Evolutionary conservation across 2,329 filamentous ascomycete species (phyloP).

Genomic region (Colletotrichum navitas): DNA sequence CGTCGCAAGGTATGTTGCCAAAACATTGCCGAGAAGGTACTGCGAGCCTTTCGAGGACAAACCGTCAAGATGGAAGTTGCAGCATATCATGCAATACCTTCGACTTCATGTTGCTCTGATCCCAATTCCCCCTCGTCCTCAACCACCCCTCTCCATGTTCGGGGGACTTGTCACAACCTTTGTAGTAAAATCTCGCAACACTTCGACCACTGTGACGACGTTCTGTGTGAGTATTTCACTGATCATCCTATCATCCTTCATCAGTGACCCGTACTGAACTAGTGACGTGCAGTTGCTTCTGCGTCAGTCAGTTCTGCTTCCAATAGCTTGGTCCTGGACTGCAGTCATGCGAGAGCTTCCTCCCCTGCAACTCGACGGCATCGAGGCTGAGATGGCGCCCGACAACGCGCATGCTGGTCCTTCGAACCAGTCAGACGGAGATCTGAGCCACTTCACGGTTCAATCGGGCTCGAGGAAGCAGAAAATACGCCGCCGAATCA

Average conservation of each 20-base stretch:
- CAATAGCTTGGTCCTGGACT: not conserved
- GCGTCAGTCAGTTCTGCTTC: not conserved
- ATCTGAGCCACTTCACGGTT: not conserved
- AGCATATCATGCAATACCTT: not conserved
- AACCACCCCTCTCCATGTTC: not conserved
- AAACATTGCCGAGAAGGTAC: not conserved
- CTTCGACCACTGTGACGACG: not conserved
- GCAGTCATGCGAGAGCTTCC: constrained; percentile 30
- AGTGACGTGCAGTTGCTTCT: not conserved
- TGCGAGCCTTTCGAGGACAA: not conserved
- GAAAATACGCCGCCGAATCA: constrained; percentile 26
- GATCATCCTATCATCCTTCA: not conserved
- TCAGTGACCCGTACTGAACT: not conserved
- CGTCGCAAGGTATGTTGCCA: not conserved
- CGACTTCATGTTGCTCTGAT: not conserved
- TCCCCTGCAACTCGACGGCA: constrained; percentile 36
- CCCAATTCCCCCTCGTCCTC: not conserved
- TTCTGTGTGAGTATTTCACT: not conserved
- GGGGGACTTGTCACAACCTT: not conserved
- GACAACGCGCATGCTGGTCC: not conserved
- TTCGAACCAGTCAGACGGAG: constrained; percentile 5
- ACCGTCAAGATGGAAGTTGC: not conserved
- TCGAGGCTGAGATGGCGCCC: constrained; percentile 27
- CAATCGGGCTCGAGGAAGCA: constrained; percentile 10
- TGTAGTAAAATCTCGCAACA: not conserved